phyloP scores from a whole-genome alignment of 805 yeast species.

The Ogataea nitratoaversa region DNA sequence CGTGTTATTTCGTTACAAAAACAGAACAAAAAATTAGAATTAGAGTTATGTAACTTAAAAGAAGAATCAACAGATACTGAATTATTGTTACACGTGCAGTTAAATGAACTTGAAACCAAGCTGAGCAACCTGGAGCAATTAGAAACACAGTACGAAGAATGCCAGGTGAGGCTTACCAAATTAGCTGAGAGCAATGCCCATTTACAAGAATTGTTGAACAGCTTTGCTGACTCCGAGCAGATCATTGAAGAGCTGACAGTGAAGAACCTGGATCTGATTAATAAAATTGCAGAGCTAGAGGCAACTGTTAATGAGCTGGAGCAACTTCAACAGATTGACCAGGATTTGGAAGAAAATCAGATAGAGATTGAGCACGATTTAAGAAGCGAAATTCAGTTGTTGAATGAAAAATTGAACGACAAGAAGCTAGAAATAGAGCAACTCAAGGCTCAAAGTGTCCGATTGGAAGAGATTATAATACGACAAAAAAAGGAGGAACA shows the following conservation, averaged over 20 bases:
- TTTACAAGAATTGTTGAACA: constrained; percentile 27
- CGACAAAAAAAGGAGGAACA: neutral
- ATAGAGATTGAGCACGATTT: constrained; percentile 40
- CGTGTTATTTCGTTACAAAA: constrained; percentile 11
- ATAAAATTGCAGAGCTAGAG: constrained; percentile 31
- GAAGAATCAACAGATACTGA: constrained; percentile 28
- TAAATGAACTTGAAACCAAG: constrained; percentile 13
- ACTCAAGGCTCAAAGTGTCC: constrained; percentile 22
- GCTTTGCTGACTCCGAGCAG: constrained; percentile 26
- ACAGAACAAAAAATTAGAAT: constrained; percentile 37
- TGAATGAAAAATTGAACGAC: constrained; percentile 17
- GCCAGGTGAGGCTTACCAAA: constrained; percentile 2
- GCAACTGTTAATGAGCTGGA: constrained; percentile 41
- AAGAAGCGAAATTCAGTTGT: constrained; percentile 31
- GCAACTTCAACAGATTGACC: constrained; percentile 47
- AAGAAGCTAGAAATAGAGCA: constrained; percentile 18
- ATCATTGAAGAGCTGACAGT: constrained; percentile 34
- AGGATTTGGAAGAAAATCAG: constrained; percentile 45
- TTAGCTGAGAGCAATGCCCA: constrained; percentile 17
- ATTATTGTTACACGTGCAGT: constrained; percentile 18
- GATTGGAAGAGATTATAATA: constrained; percentile 31
- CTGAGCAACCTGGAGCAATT: constrained; percentile 18
- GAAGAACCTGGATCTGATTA: constrained; percentile 33
- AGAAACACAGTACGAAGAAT: constrained; percentile 1
- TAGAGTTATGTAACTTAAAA: constrained; percentile 35